Conservation (phyloP, 352 stramenopile genomes). For the Poterioochromonas sp. region DNA sequence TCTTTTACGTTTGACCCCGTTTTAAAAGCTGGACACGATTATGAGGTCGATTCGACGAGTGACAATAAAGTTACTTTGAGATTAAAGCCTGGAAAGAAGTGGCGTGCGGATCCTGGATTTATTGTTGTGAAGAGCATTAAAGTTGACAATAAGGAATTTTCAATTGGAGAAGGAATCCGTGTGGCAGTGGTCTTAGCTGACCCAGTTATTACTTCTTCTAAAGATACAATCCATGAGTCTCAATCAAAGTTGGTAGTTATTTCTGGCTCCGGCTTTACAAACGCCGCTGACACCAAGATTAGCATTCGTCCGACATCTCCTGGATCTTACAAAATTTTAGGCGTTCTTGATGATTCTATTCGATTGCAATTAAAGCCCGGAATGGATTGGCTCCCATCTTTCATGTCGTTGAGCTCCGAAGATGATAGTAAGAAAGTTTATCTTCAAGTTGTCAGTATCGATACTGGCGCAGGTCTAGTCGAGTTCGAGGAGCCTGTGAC, state of each 20-base stretch:
- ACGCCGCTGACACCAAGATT: conserved; percentile 27
- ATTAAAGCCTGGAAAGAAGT: conserved; percentile 42
- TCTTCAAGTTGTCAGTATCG: neutral
- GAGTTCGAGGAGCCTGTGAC: conserved; percentile 13
- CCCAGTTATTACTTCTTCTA: neutral
- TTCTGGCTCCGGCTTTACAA: conserved; percentile 21
- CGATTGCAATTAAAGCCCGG: conserved; percentile 23
- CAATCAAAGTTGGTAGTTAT: conserved; percentile 30
- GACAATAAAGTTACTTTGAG: conserved; percentile 34
- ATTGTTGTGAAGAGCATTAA: conserved; percentile 43
- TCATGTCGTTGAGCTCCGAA: neutral
- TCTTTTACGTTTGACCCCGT: conserved; percentile 35
- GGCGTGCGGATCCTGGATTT: conserved; percentile 33
- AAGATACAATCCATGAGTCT: conserved; percentile 2
- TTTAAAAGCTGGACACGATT: conserved; percentile 33
- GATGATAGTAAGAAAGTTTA: conserved; percentile 21
- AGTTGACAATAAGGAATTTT: conserved; percentile 30
- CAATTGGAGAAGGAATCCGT: conserved; percentile 24
- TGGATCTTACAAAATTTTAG: conserved; percentile 19
- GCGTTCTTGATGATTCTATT: conserved; percentile 25
- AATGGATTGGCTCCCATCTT: conserved; percentile 26
- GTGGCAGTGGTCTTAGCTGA: conserved; percentile 21
- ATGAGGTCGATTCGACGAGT: conserved; percentile 22
- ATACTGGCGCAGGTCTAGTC: conserved; percentile 22
- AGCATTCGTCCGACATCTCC: neutral